Conservation (phyloP, 2,329 filamentous ascomycete genomes). For the Daldinia eschscholtzii region DNA sequence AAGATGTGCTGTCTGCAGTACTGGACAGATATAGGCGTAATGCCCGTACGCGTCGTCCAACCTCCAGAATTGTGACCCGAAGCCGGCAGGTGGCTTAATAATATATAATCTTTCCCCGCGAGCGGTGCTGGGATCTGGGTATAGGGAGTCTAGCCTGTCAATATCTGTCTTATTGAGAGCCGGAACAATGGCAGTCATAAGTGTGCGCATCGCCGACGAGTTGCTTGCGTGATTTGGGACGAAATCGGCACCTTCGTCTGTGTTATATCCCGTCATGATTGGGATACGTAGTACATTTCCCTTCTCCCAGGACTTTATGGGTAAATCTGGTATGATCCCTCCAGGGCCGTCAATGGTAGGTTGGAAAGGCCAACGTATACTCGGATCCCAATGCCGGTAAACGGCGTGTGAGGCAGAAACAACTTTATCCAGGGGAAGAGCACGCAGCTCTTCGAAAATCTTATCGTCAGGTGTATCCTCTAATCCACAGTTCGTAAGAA, state of each 20-base stretch:
- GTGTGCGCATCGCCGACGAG: constrained; percentile 66
- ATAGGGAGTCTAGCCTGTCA: constrained; percentile 67
- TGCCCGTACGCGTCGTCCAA: constrained; percentile 72
- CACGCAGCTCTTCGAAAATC: constrained; percentile 65
- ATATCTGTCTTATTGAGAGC: constrained; percentile 66
- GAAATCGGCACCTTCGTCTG: constrained; percentile 76
- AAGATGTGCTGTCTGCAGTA: constrained; percentile 69
- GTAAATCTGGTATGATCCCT: constrained; percentile 68
- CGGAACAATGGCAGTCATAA: constrained; percentile 74
- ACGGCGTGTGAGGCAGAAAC: constrained; percentile 58
- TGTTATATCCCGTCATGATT: constrained; percentile 77
- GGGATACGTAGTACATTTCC: constrained; percentile 68
- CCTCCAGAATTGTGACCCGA: constrained; percentile 69
- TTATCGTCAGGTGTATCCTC: constrained; percentile 60
- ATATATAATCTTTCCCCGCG: constrained; percentile 56
- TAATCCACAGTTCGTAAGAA: constrained; percentile 65
- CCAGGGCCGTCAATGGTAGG: constrained; percentile 72
- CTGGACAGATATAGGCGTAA: constrained; percentile 74
- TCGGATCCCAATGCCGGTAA: constrained; percentile 59
- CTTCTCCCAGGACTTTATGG: constrained; percentile 69
- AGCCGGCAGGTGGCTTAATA: constrained; percentile 53
- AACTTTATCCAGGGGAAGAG: constrained; percentile 56
- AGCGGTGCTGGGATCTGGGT: constrained; percentile 68
- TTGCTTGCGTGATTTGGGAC: constrained; percentile 64
- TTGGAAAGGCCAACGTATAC: constrained; percentile 74